These are phyloP conservation scores for Xanthoconium separans DNA, from an alignment of 1,284 basidiomycete species.

Conservation along the genomic window DNA sequence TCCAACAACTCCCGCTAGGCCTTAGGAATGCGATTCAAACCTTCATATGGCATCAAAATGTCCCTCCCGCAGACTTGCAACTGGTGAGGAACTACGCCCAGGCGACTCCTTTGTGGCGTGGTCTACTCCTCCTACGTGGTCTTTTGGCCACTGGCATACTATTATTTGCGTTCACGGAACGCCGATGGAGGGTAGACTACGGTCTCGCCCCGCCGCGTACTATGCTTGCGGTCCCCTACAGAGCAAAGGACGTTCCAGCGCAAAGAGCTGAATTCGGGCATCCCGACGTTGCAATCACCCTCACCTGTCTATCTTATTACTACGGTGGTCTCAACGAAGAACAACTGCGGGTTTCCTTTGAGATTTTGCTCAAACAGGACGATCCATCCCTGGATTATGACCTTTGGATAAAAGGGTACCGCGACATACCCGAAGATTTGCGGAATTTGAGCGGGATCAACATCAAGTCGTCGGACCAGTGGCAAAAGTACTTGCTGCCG, in stretches of 20 bases:
- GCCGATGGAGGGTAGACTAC: no score
- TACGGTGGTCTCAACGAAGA: slow-evolving; percentile 27
- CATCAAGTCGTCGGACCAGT: slow-evolving; percentile 39
- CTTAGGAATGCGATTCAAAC: slow-evolving; percentile 17
- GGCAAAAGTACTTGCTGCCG: slow-evolving; percentile 32
- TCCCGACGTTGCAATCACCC: no score
- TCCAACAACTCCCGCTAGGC: slow-evolving; percentile 16
- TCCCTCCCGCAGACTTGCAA: not conserved
- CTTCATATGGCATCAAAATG: slow-evolving; percentile 22
- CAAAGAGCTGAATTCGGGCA: no score
- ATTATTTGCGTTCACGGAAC: no score
- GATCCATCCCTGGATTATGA: slow-evolving; percentile 45
- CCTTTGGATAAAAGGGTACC: slow-evolving; percentile 36
- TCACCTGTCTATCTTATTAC: no score
- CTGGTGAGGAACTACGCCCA: not conserved
- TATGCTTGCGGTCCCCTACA: no score
- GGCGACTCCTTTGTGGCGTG: not conserved
- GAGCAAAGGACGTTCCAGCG: no score
- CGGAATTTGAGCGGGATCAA: slow-evolving; percentile 41
- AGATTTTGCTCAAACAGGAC: slow-evolving; percentile 42
- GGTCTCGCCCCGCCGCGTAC: no score
- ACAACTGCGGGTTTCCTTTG: slow-evolving; percentile 43
- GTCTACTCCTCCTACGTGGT: no score
- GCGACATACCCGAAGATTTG: slow-evolving; percentile 31
- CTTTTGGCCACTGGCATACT: no score